Evolutionary conservation across 2,329 filamentous ascomycete species (phyloP).

Genomic region (Venturia effusa): DNA sequence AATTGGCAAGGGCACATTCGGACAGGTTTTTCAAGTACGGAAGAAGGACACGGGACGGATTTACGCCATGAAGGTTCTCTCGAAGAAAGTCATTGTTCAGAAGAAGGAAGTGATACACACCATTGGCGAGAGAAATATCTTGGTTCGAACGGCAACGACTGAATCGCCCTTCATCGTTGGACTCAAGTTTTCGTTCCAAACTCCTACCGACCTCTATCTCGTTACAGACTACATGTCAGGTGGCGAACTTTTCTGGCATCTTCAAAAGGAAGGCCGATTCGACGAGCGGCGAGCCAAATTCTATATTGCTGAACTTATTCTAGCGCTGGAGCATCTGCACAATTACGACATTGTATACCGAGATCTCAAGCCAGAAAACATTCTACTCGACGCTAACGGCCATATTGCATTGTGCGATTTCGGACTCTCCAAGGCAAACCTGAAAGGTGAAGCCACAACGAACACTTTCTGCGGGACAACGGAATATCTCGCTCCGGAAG

Average conservation of each 20-base stretch:
- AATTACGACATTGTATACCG: slow-evolving; percentile 97
- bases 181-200: slow-evolving; percentile 97
- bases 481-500: slow-evolving; percentile 92
- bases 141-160: slow-evolving; percentile 89
- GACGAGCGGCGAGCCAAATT: slow-evolving; percentile 93
- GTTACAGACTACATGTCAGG: slow-evolving; percentile 99
- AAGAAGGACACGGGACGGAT: slow-evolving; percentile 95
- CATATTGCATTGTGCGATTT: slow-evolving; percentile 98
- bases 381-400: slow-evolving; percentile 89
- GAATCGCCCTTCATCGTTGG: slow-evolving; percentile 97
- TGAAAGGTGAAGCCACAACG: slow-evolving; percentile 94
- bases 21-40: slow-evolving; percentile 94
- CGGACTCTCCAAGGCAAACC: slow-evolving; percentile 90
- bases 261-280: slow-evolving; percentile 94
- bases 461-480: slow-evolving; percentile 99
- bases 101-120: slow-evolving; percentile 99
- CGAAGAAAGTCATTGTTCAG: slow-evolving; percentile 99
- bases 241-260: slow-evolving; percentile 95
- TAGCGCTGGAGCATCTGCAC: slow-evolving; percentile 90
- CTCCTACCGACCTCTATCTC: slow-evolving; percentile 90
- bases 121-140: slow-evolving; percentile 90
- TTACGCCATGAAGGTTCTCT: slow-evolving; percentile 98
- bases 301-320: slow-evolving; percentile 94
- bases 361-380: slow-evolving; percentile 96
- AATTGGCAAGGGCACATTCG: slow-evolving; percentile 96